Conservation (phyloP, 2,329 filamentous ascomycete genomes). For the Fusarium sp. region DNA sequence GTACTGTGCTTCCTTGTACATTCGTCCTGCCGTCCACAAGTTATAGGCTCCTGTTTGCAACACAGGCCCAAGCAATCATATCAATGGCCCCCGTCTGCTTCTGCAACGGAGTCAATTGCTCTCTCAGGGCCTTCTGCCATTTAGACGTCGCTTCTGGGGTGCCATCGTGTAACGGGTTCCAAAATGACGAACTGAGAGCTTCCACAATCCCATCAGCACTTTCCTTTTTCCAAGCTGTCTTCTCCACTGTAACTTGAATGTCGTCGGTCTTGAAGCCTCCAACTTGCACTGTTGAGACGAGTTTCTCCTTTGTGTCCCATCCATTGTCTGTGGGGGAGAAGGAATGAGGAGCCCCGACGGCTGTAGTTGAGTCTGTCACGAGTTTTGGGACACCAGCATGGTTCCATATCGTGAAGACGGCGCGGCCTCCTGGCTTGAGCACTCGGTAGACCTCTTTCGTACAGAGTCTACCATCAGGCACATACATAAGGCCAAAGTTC, state of each 20-base stretch:
- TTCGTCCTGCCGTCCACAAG: background rate
- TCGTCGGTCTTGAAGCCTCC: background rate
- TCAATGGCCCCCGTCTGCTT: background rate
- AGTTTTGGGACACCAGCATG: background rate
- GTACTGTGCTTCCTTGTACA: background rate
- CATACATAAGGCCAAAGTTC: background rate
- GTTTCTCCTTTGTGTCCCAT: background rate
- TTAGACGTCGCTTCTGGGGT: background rate
- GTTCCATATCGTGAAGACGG: background rate
- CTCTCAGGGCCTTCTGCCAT: too few species aligned
- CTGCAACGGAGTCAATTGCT: background rate
- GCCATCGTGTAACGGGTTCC: background rate
- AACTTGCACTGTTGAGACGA: background rate
- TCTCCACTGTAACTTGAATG: background rate
- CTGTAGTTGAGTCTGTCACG: background rate
- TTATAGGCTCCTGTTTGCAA: background rate
- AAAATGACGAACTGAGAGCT: background rate
- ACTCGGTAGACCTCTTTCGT: background rate
- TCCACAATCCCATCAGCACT: background rate
- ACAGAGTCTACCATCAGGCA: background rate
- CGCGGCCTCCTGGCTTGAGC: background rate
- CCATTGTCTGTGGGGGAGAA: background rate
- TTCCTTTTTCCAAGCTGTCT: background rate
- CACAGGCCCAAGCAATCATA: background rate
- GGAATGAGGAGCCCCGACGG: background rate